phyloP scores from a whole-genome alignment of 1,139 yeast genomes.

The Keqinozyma sinolaborantium region DNA sequence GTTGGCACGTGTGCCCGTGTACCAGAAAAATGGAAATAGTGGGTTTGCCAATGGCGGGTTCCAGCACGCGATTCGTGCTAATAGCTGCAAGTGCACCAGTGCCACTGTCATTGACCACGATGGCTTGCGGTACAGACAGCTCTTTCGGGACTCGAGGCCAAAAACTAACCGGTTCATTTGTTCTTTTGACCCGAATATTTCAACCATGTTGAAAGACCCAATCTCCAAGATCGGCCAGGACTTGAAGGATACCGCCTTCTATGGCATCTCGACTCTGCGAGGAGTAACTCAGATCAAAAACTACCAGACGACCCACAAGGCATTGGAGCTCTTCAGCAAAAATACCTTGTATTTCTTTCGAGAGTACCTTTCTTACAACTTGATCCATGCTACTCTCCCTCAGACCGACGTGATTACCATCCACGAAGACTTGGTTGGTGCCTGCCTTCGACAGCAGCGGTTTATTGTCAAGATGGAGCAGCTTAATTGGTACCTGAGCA shows the following conservation, averaged over 20 bases:
- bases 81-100: slow-evolving; percentile 6
- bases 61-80: background rate
- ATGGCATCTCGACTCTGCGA: background rate
- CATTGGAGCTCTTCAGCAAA: background rate
- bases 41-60: slow-evolving; percentile 3
- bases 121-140: slow-evolving; percentile 16
- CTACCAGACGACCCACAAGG: background rate
- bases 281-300: background rate
- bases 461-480: slow-evolving; percentile 28
- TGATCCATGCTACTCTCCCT: slow-evolving; percentile 16
- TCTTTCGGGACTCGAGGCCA: slow-evolving; percentile 16
- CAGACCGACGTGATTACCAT: slow-evolving; percentile 10
- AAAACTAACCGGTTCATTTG: background rate
- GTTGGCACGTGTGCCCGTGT: background rate
- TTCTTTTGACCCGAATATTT: background rate
- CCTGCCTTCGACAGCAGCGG: slow-evolving; percentile 26
- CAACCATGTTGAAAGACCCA: background rate
- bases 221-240: background rate
- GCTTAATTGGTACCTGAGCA: slow-evolving; percentile 26
- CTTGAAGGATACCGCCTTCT: background rate
- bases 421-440: slow-evolving; percentile 28
- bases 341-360: slow-evolving; percentile 7
- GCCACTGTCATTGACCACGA: slow-evolving; percentile 13
- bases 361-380: slow-evolving; percentile 15
- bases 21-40: background rate